phyloP scores from a whole-genome alignment of 208 protist species.

The Crithidia thermophila region DNA sequence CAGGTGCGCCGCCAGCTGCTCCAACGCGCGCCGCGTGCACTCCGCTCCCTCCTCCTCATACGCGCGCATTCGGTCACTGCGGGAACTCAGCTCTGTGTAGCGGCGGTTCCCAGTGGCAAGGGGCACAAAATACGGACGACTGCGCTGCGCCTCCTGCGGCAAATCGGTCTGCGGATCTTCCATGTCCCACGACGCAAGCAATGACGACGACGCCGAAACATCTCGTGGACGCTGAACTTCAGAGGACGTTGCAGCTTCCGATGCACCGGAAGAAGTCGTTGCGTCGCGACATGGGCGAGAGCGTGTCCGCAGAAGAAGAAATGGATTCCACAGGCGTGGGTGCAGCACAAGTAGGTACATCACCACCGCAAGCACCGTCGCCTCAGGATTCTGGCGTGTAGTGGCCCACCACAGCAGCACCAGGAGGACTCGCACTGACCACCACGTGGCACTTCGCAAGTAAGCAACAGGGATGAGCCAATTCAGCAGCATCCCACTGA shows the following conservation, averaged over 20 bases:
- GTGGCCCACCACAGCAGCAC: conserved; percentile 17
- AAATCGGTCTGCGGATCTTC: conserved; percentile 18
- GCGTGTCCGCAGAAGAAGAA: too few relatives aligned
- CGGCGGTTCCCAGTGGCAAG: conserved; percentile 3
- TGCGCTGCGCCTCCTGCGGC: conserved; percentile 14
- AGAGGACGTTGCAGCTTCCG: not conserved
- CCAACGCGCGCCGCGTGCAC: conserved; percentile 59
- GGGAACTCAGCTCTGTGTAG: conserved; percentile 4
- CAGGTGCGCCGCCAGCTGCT: conserved; percentile 53
- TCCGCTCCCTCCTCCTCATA: conserved; percentile 58
- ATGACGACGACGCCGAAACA: not conserved
- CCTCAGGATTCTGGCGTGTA: conserved; percentile 47
- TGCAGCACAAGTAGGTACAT: not conserved
- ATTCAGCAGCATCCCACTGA: conserved; percentile 33
- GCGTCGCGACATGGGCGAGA: not conserved
- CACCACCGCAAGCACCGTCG: conserved; percentile 26
- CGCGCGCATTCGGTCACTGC: conserved; percentile 31
- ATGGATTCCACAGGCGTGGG: not conserved
- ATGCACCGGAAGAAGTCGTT: not conserved
- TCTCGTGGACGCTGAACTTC: not conserved
- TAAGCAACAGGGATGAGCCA: conserved; percentile 34
- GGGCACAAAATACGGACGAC: conserved; percentile 23
- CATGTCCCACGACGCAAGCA: not conserved
- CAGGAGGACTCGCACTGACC: conserved; percentile 30
- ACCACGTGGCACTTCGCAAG: conserved; percentile 32